Evolutionary conservation across 1,284 basidiomycete genomes (phyloP).

Genomic region (Pseudozyma hubeiensis): DNA sequence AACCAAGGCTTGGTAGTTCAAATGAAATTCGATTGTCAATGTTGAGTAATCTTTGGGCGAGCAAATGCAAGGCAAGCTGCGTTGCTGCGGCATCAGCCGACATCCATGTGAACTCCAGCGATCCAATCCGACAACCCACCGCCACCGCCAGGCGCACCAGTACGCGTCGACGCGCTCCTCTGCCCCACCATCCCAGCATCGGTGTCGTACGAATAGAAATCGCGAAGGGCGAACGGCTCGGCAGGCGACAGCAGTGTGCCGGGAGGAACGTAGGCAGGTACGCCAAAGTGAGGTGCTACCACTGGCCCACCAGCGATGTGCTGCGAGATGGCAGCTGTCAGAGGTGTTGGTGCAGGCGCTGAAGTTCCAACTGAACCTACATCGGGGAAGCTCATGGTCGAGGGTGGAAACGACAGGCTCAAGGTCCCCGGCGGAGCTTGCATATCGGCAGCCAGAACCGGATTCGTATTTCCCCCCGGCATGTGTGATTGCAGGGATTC

Average conservation of each 20-base stretch:
- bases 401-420: neutral
- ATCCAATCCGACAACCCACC: slow-evolving; percentile 32
- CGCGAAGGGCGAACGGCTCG: slow-evolving; percentile 30
- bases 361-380: too few relatives aligned
- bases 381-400: neutral
- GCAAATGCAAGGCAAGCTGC: neutral
- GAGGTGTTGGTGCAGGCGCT: neutral
- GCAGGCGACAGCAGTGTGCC: slow-evolving; percentile 19
- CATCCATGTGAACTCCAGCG: slow-evolving; percentile 23
- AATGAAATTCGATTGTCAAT: too few relatives aligned
- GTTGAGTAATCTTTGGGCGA: too few relatives aligned
- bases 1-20: too few relatives aligned
- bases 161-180: neutral
- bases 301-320: neutral
- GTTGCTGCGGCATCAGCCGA: slow-evolving; percentile 13
- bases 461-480: too few relatives aligned
- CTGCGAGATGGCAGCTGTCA: neutral
- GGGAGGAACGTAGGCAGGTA: slow-evolving; percentile 7
- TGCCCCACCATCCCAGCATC: slow-evolving; percentile 8
- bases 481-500: too few relatives aligned
- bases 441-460: too few relatives aligned
- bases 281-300: slow-evolving; percentile 26
- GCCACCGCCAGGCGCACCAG: neutral
- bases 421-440: neutral
- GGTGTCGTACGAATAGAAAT: slow-evolving; percentile 28